Conservation (phyloP, 2,329 filamentous ascomycete genomes). For the Arthrocladium fulminans region DNA sequence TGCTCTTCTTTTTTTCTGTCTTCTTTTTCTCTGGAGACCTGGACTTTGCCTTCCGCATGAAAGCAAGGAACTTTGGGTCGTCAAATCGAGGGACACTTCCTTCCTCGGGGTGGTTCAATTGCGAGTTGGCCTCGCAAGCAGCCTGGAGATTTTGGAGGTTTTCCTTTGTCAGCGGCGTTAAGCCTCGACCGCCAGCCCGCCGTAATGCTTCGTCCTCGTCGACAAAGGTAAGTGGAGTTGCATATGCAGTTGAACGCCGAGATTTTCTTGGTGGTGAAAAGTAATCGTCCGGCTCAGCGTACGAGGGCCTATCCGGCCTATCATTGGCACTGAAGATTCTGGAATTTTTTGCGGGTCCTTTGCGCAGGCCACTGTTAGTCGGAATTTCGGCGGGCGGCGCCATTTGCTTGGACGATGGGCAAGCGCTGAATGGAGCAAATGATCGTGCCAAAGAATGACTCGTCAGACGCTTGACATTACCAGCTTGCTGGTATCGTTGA, state of each 20-base stretch:
- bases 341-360: slow-evolving; percentile 16
- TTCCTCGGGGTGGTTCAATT: not conserved
- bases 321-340: slow-evolving; percentile 17
- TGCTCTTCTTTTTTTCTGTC: slow-evolving; percentile 19
- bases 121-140: slow-evolving; percentile 9
- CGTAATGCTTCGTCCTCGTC: slow-evolving; percentile 13
- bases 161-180: slow-evolving; percentile 16
- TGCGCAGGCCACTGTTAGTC: slow-evolving; percentile 4
- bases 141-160: slow-evolving; percentile 19
- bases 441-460: not conserved
- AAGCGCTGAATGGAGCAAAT: slow-evolving; percentile 3
- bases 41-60: slow-evolving; percentile 22
- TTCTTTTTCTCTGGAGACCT: slow-evolving; percentile 16
- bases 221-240: slow-evolving; percentile 16
- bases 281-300: slow-evolving; percentile 6
- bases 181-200: slow-evolving; percentile 7
- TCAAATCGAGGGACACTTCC: slow-evolving; percentile 4
- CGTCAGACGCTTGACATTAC: slow-evolving; percentile 4
- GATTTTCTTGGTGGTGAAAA: slow-evolving; percentile 8
- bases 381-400: slow-evolving; percentile 3
- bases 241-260: slow-evolving; percentile 17
- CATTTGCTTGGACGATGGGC: not conserved
- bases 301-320: slow-evolving; percentile 5
- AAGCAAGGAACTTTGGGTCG: slow-evolving; percentile 7
- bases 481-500: not conserved